phyloP scores from a whole-genome alignment of 2,329 filamentous ascomycete species.

The Orbilia ellipsospora region DNA sequence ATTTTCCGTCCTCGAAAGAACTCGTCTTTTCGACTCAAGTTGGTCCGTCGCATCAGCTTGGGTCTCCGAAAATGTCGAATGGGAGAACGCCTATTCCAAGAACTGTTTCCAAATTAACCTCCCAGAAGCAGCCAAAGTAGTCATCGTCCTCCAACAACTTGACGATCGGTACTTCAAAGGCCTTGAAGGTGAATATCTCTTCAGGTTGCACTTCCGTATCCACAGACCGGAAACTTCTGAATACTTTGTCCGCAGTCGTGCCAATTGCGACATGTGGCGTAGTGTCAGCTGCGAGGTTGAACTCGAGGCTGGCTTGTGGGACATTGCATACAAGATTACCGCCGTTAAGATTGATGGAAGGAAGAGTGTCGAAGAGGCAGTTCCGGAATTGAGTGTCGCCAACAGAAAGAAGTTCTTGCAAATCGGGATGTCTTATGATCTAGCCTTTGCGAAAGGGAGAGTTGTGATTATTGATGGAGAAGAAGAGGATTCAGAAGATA shows the following conservation, averaged over 20 bases:
- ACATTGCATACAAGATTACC: slow-evolving; percentile 78
- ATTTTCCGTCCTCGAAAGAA: slow-evolving; percentile 72
- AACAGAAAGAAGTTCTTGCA: slow-evolving; percentile 78
- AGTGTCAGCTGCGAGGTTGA: slow-evolving; percentile 81
- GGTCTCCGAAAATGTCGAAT: slow-evolving; percentile 72
- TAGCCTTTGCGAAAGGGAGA: slow-evolving; percentile 75
- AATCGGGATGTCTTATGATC: slow-evolving; percentile 76
- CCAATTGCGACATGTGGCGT: slow-evolving; percentile 69
- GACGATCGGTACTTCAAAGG: slow-evolving; percentile 73
- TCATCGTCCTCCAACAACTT: slow-evolving; percentile 72
- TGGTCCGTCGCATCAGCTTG: slow-evolving; percentile 72
- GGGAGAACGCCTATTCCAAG: slow-evolving; percentile 72
- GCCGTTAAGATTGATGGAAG: slow-evolving; percentile 69
- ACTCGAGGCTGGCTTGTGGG: slow-evolving; percentile 79
- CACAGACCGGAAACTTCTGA: slow-evolving; percentile 67
- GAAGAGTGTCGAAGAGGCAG: slow-evolving; percentile 73
- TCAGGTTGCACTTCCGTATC: slow-evolving; percentile 68
- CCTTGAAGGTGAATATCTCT: slow-evolving; percentile 70
- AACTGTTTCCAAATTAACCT: slow-evolving; percentile 71
- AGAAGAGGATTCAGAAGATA: slow-evolving; percentile 65
- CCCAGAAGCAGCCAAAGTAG: slow-evolving; percentile 69
- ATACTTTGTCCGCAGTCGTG: slow-evolving; percentile 57
- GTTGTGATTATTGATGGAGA: slow-evolving; percentile 59
- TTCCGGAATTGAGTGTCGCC: slow-evolving; percentile 66
- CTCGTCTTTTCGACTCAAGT: slow-evolving; percentile 70